Base-by-base conservation (phyloP, 306 rosid species). In the Abrus pulchellus region DNA sequence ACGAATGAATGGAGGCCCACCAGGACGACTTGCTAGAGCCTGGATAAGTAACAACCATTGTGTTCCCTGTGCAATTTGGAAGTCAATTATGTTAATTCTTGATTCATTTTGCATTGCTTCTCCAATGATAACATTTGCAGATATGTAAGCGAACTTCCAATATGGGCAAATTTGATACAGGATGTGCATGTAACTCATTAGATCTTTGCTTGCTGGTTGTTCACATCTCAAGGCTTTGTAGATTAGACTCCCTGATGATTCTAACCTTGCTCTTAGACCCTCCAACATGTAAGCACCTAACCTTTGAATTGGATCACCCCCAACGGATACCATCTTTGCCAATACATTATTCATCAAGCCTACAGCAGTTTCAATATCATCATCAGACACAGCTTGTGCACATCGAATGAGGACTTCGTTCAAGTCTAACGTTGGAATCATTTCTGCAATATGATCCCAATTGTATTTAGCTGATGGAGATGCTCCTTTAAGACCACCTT, bases 271-370 rank as follows among this genome's bases (percentile, higher is more conserved):
- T 86, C 90, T 85, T 11, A 96, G 90, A 75, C 99, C 99, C 85
- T 96, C 99, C 89, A 96, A 85, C 94, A 92, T 40, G 89, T 96
- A 96, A 80, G 99, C 98, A 60, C 98, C 97, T 85, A 96, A 32
- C 68, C 99, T 87, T 73, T 93, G 92, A 7, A 84, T 75, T 44
- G 98, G 99, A 11, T 87, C 89, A 36, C 99, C 99, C 9, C 83
- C 78, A 55, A 96, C 93, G 0, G 98, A 96, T 20, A 96, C 99
- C 97, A 86, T 93, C 61, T 86, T 88, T 64, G 66, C 93, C 80
- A 96, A 81, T 3, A 89, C 86, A 52, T 83, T 80, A 40, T 92
- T 88, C 93, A 96, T 88, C 28, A 62, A 84, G 1, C 82, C 83
- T 9, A 36, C 13, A 30, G 98, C 98, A 2, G 72, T 79, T 36